Evolutionary conservation across 2,329 filamentous ascomycete genomes (phyloP).

Genomic region (Sporothrix inflata): DNA sequence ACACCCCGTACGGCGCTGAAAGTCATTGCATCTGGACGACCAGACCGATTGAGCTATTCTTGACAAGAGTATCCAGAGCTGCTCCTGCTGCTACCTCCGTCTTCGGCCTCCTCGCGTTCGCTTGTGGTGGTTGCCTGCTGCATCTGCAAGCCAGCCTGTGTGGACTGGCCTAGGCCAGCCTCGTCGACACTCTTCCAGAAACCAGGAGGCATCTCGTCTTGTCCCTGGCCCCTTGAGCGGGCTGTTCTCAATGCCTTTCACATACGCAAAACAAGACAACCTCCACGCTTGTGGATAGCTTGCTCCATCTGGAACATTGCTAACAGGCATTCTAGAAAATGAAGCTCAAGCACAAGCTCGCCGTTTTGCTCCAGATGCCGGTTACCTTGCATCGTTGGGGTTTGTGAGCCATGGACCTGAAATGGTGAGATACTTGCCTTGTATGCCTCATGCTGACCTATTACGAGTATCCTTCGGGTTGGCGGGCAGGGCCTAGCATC

Average conservation of each 20-base stretch:
- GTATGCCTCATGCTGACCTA: not conserved
- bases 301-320: not conserved
- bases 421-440: not conserved
- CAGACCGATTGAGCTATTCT: not conserved
- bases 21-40: not conserved
- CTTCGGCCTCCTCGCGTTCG: not conserved
- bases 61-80: not conserved
- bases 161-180: not conserved
- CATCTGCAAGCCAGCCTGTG: not conserved
- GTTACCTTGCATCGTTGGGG: not conserved
- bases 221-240: too few species aligned
- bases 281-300: not conserved
- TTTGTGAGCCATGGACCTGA: not conserved
- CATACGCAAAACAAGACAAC: not conserved
- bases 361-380: not conserved
- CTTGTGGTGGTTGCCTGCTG: not conserved
- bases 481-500: not conserved
- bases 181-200: not conserved
- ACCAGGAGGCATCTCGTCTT: not conserved
- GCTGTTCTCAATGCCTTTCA: not conserved
- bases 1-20: too few species aligned
- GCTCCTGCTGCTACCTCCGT: slow-evolving; percentile 12
- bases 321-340: not conserved
- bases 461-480: slow-evolving; percentile 4
- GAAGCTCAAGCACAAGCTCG: not conserved